Base-by-base conservation (phyloP, 371 early-diverging fungal species). In the Entomophthora muscae region DNA sequence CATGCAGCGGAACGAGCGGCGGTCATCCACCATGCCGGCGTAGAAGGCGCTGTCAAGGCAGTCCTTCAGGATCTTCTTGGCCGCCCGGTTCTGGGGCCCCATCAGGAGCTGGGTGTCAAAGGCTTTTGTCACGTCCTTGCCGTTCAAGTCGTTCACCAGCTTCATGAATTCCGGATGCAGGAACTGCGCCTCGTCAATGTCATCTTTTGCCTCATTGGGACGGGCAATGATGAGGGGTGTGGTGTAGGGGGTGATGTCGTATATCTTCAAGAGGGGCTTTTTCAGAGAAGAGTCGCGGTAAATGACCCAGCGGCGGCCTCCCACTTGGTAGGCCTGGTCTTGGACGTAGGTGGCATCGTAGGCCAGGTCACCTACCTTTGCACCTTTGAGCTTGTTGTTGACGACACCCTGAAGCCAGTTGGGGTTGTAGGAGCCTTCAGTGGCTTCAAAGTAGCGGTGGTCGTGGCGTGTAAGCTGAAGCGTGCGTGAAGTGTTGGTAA, bases 31-130 rank as follows among this genome's bases (percentile, higher is more conserved):
- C 7, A 83, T 77, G 27, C 96, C 98, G n/a, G 83, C 85, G 69
- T 83, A 90, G 70, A 90, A 93, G 31, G 88, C 73, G 64, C 84
- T 81, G 61, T 86, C 81, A 65, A 96, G 74, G 73, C 95, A 94
- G 72, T 65, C n/a, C 24, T 24, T 55, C 12, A 55, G 56, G 10
- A 55, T 55, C 56, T 55, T 55, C 26, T 55, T 22, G 22, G 22
- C 26, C 56, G 3, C 56, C 12, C 28, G 28, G n/a, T 55, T 26
- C 28, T 12, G 12, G 58, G 26, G 31, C 31, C 29, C 3, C 58
- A 17, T 57, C 29, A 57, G 31, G 22, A 57, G 31, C 31, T 24
- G 17, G 12, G 12, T 57, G 58, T 57, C 29, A 29, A 57, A 57
- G 17, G 31, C 13, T 21, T 57, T 21, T 12, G 58, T 57, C 26